Evolutionary conservation across 106 monocot genomes (phyloP).

Genomic region (Amphibolis antarctica): DNA sequence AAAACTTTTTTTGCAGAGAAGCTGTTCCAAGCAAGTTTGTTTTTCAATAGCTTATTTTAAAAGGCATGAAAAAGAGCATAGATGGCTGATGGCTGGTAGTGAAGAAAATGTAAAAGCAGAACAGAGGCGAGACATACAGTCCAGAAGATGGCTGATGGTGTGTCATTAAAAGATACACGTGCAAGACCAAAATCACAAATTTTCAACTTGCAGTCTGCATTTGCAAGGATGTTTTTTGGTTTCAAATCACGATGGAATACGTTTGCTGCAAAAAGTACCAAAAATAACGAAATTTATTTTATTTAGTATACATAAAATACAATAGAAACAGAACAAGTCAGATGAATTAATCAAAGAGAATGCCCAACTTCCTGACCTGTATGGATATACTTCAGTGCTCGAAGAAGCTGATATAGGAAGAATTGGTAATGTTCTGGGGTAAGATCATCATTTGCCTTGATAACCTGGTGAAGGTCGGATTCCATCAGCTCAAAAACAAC

Average conservation of each 20-base stretch:
- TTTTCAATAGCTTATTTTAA: no score
- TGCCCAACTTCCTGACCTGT: slow-evolving; percentile 31
- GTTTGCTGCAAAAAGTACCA: slow-evolving; percentile 38
- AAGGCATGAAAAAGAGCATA: no score
- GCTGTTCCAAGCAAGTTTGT: no score
- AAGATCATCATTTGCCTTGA: slow-evolving; percentile 81
- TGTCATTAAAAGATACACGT: slow-evolving; percentile 68
- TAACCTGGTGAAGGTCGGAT: slow-evolving; percentile 82
- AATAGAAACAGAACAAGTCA: neutral
- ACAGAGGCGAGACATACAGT: slow-evolving; percentile 28
- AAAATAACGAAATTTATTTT: neutral
- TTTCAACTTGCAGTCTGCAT: slow-evolving; percentile 75
- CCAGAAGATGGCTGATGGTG: slow-evolving; percentile 80
- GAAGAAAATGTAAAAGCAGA: neutral
- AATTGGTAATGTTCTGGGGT: slow-evolving; percentile 79
- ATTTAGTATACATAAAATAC: neutral
- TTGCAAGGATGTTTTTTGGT: slow-evolving; percentile 81
- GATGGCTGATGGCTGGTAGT: no score
- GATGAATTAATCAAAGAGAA: neutral
- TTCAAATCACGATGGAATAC: slow-evolving; percentile 83
- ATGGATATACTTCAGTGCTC: slow-evolving; percentile 75
- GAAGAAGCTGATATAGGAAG: slow-evolving; percentile 74
- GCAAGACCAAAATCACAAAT: slow-evolving; percentile 79
- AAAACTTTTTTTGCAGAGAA: no score
- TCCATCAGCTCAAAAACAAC: slow-evolving; percentile 85